A percentile compares a stretch with the other conserved stretches of the same genome.
Evolutionary conservation across 1,284 basidiomycete species (phyloP).

Genomic region (Thelephora terrestris): DNA sequence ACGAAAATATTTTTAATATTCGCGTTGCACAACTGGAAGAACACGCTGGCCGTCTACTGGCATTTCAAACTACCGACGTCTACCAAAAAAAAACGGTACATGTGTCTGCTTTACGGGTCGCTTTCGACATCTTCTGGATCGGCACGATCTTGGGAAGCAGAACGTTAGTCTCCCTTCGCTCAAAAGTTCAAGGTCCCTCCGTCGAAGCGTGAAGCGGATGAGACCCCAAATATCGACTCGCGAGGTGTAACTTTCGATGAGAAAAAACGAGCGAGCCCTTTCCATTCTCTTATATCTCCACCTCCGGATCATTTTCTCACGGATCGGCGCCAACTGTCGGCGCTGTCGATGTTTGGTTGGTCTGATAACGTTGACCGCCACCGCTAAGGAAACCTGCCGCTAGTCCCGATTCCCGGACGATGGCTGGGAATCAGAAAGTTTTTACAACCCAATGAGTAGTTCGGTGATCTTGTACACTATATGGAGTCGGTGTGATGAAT

Average conservation of each 20-base stretch:
- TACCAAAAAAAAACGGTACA: not conserved
- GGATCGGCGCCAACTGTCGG: too few relatives aligned
- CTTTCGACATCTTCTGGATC: slow-evolving; percentile 27
- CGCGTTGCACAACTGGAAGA: not conserved
- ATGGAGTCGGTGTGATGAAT: too few relatives aligned
- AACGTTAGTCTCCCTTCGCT: slow-evolving; percentile 35
- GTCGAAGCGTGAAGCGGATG: slow-evolving; percentile 21
- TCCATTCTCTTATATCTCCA: too few relatives aligned
- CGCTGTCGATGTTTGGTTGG: too few relatives aligned
- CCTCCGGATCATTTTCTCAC: too few relatives aligned
- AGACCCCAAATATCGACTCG: slow-evolving; percentile 60
- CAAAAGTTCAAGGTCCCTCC: slow-evolving; percentile 40
- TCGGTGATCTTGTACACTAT: too few relatives aligned
- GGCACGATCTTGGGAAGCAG: slow-evolving; percentile 41
- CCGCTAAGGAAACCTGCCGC: too few relatives aligned
- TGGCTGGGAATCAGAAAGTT: too few relatives aligned
- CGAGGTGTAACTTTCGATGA: slow-evolving; percentile 61
- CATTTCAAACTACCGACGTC: too few relatives aligned
- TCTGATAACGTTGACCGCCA: too few relatives aligned
- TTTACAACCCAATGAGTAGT: too few relatives aligned
- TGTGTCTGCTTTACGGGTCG: slow-evolving; percentile 52
- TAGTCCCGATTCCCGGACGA: too few relatives aligned
- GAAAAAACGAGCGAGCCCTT: slow-evolving; percentile 5
- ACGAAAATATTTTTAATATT: not conserved
- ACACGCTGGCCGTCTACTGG: not conserved